A percentile compares a stretch with the other conserved stretches of the same genome.
These are phyloP conservation scores for Phytophthora megakarya DNA, from an alignment of 352 stramenopile genomes.

Conservation along the genomic window DNA sequence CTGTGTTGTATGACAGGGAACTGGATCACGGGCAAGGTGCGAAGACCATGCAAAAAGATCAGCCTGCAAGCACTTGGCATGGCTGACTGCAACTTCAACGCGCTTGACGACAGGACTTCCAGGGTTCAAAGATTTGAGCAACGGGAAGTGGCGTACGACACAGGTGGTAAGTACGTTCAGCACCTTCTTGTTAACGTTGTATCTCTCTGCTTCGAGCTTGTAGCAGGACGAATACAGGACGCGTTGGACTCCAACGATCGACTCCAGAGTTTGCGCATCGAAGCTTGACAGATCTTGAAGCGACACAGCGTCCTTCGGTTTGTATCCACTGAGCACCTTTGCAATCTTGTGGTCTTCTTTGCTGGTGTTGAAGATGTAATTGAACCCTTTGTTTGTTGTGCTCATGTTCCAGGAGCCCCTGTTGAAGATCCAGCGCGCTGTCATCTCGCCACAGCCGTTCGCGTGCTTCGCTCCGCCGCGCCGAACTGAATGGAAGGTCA, in stretches of 20 bases:
- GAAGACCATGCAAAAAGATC: not conserved
- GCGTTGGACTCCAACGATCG: not conserved
- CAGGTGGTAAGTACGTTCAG: not conserved
- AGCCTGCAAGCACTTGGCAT: not conserved
- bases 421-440: conserved; percentile 16
- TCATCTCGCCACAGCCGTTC: conserved; percentile 12
- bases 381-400: conserved; percentile 26
- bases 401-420: conserved; percentile 23
- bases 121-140: not conserved
- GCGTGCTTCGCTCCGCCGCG: conserved; percentile 14
- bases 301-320: not conserved
- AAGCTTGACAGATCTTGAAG: not conserved
- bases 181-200: too few species aligned
- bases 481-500: conserved; percentile 35
- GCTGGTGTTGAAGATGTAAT: conserved; percentile 27
- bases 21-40: not conserved
- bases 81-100: not conserved
- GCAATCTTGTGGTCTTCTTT: conserved; percentile 13
- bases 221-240: conserved; percentile 1
- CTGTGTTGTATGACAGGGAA: not conserved
- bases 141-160: not conserved
- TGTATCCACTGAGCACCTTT: conserved; percentile 28
- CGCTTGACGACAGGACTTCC: not conserved
- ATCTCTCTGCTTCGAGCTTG: too few species aligned
- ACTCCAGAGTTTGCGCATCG: not conserved